These are phyloP conservation scores for Fusarium goolgardi DNA, from an alignment of 2,329 filamentous ascomycete species.

Conservation along the genomic window DNA sequence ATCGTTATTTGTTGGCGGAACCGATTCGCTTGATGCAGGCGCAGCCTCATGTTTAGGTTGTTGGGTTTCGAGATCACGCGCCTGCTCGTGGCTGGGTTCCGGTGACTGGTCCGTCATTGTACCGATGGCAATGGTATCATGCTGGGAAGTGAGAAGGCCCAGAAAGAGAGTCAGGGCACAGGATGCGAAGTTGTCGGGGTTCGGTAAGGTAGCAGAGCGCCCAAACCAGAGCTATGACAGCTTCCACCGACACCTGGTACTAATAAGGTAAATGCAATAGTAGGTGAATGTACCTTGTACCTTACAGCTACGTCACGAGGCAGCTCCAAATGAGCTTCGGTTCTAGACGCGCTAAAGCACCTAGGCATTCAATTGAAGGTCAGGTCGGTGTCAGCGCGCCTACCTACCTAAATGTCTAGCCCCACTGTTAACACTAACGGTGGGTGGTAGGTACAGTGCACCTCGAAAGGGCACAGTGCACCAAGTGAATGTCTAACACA, in stretches of 20 bases:
- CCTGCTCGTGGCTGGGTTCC: slow-evolving; percentile 48
- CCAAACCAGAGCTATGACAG: slow-evolving; percentile 42
- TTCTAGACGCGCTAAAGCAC: slow-evolving; percentile 32
- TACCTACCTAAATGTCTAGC: slow-evolving; percentile 17
- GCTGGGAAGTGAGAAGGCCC: slow-evolving; percentile 40
- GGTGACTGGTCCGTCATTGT: slow-evolving; percentile 59
- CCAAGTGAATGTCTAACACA: slow-evolving; percentile 19
- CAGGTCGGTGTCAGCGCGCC: slow-evolving; percentile 29
- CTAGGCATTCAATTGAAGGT: slow-evolving; percentile 8
- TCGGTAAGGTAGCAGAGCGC: slow-evolving; percentile 15
- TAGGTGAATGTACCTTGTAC: slow-evolving; percentile 37
- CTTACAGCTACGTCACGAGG: slow-evolving; percentile 51
- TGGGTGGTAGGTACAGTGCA: slow-evolving; percentile 29
- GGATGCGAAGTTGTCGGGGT: slow-evolving; percentile 25
- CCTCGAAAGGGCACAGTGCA: slow-evolving; percentile 30
- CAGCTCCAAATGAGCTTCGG: slow-evolving; percentile 31
- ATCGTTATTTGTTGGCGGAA: slow-evolving; percentile 14
- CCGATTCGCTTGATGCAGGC: slow-evolving; percentile 24
- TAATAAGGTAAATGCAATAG: slow-evolving; percentile 17
- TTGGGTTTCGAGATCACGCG: slow-evolving; percentile 33
- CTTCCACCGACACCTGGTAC: slow-evolving; percentile 24
- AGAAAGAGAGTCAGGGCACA: slow-evolving; percentile 21
- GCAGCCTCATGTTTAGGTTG: slow-evolving; percentile 34
- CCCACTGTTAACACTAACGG: slow-evolving; percentile 35
- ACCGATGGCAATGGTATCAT: slow-evolving; percentile 47